Evolutionary conservation across 352 stramenopile species (phyloP).

Genomic region (Pythium volutum): DNA sequence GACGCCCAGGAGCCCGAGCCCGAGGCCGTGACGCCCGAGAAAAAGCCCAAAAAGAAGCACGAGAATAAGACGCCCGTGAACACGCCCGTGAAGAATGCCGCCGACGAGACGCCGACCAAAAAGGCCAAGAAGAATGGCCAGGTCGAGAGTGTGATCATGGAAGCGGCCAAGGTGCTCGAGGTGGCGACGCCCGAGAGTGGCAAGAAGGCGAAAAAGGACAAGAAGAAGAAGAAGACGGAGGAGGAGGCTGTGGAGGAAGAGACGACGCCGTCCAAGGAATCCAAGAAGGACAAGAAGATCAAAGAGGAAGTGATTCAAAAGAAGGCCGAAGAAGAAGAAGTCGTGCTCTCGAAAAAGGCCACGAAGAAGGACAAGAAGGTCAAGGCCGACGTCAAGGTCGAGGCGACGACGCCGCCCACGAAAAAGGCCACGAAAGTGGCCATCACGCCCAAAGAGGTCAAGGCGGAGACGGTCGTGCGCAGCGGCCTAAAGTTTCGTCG

Average conservation of each 20-base stretch:
- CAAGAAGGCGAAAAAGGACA: conserved; percentile 17
- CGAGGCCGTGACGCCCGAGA: conserved; percentile 23
- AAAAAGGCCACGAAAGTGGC: conserved; percentile 19
- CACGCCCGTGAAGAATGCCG: conserved; percentile 20
- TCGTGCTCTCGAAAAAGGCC: conserved; percentile 4
- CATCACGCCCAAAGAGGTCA: background rate
- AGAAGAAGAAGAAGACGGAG: conserved; percentile 14
- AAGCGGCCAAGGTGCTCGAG: conserved; percentile 6
- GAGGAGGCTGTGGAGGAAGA: background rate
- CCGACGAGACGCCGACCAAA: conserved; percentile 19
- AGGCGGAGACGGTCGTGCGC: conserved; percentile 39
- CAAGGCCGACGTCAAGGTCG: conserved; percentile 9
- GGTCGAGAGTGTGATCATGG: conserved; percentile 7
- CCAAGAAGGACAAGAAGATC: conserved; percentile 14
- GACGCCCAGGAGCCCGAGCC: conserved; percentile 14
- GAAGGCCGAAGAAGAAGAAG: conserved; percentile 4
- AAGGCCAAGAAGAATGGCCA: conserved; percentile 22
- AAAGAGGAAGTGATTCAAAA: conserved; percentile 4
- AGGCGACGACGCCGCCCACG: conserved; percentile 4
- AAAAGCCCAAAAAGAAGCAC: conserved; percentile 15
- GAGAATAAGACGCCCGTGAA: conserved; percentile 20
- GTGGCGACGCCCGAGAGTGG: conserved; percentile 5
- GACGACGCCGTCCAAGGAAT: background rate
- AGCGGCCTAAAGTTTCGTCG: conserved; percentile 78
- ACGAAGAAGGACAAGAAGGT: conserved; percentile 27